A percentile compares a stretch with the other conserved stretches of the same genome.
Evolutionary conservation across 139 green algal genomes (phyloP).

Genomic region (Monoraphidium neglectum): DNA sequence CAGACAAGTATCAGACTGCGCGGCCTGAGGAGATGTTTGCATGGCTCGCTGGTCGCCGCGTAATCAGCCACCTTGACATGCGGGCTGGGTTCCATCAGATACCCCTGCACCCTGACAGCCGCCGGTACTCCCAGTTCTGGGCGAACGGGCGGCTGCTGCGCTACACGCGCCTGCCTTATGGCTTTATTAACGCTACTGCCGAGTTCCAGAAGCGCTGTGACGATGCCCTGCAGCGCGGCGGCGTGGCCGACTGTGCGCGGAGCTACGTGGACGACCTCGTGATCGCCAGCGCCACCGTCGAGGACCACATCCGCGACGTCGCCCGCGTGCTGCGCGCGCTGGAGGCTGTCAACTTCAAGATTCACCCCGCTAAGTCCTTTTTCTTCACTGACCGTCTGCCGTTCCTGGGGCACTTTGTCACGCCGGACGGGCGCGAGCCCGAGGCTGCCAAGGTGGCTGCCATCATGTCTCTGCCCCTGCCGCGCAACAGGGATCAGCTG

Average conservation of each 20-base stretch:
- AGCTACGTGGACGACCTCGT: conserved; percentile 36
- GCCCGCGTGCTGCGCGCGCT: conserved; percentile 1
- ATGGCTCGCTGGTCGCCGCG: neutral
- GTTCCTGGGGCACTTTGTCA: conserved; percentile 50
- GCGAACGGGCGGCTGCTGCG: neutral
- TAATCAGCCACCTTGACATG: conserved; percentile 36
- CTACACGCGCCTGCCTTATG: conserved; percentile 28
- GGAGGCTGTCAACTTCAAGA: neutral
- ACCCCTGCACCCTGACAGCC: neutral
- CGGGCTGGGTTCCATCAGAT: conserved; percentile 38
- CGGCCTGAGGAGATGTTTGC: conserved; percentile 26
- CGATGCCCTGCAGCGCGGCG: neutral
- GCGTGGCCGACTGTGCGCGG: neutral
- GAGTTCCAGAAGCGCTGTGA: conserved; percentile 26
- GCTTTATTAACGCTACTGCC: conserved; percentile 13
- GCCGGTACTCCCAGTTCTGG: conserved; percentile 27
- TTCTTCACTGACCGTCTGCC: conserved; percentile 10
- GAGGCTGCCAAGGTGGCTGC: conserved; percentile 30
- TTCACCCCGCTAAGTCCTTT: conserved; percentile 25
- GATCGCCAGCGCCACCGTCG: neutral
- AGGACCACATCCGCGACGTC: conserved; percentile 24
- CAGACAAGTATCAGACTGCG: conserved; percentile 23
- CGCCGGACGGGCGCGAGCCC: conserved; percentile 7
- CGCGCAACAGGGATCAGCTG: conserved; percentile 24
- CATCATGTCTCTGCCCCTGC: conserved; percentile 33